Conservation (phyloP, 83 land plant genomes). For the Picea abies region DNA sequence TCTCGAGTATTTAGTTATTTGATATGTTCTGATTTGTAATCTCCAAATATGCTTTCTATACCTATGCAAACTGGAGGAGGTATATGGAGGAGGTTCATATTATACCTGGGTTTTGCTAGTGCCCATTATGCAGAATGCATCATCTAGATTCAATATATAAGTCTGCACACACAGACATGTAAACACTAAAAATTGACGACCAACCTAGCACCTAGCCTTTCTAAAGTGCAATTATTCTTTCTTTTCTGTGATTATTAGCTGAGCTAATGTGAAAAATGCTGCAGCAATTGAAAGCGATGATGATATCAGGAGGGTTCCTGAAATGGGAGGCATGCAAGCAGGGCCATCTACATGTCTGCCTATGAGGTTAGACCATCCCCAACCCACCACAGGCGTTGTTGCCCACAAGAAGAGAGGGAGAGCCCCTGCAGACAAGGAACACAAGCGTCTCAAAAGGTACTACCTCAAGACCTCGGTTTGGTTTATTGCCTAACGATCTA, state of each 20-base stretch:
- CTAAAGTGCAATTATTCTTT: no score
- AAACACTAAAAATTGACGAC: no score
- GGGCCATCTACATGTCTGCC: slow-evolving; percentile 45
- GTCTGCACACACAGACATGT: no score
- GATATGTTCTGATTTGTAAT: no score
- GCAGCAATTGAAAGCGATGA: slow-evolving; percentile 71
- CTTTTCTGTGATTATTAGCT: background rate
- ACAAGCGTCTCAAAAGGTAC: slow-evolving; percentile 67
- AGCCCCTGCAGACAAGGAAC: slow-evolving; percentile 68
- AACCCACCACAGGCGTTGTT: slow-evolving; percentile 18
- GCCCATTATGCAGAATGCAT: background rate
- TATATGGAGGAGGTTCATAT: no score
- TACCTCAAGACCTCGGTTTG: background rate
- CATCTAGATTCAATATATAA: no score
- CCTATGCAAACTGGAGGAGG: no score
- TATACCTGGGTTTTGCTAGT: background rate
- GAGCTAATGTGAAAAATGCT: background rate
- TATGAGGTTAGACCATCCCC: slow-evolving; percentile 31
- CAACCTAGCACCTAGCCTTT: no score
- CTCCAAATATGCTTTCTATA: no score
- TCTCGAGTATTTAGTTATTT: no score
- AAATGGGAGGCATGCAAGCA: slow-evolving; percentile 36
- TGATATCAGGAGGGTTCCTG: slow-evolving; percentile 72
- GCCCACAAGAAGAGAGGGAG: slow-evolving; percentile 58
- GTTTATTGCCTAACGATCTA: background rate